A percentile compares a stretch with the other conserved stretches of the same genome.
Conservation (phyloP, 2,329 filamentous ascomycete genomes). For the Rutstroemia sp. region DNA sequence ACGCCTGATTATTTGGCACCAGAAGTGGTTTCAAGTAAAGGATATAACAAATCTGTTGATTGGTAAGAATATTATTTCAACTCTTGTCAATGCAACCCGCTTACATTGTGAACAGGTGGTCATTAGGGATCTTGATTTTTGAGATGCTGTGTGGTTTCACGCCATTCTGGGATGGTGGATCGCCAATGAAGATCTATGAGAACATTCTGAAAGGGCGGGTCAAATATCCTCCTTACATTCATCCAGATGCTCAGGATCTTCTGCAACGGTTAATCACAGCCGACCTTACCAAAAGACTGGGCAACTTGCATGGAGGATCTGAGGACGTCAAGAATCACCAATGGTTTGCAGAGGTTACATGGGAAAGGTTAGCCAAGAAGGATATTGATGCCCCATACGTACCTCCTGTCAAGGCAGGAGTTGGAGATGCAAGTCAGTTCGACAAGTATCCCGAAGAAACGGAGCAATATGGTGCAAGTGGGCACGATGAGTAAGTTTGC, state of each 20-base stretch:
- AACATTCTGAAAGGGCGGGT: constrained; percentile 94
- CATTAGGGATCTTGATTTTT: constrained; percentile 93
- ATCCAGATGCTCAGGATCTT: constrained; percentile 87
- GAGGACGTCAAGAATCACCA: constrained; percentile 91
- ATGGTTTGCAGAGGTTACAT: constrained; percentile 97
- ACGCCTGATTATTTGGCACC: constrained; percentile 96
- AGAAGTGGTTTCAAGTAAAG: constrained; percentile 97
- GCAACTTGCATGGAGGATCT: constrained; percentile 85
- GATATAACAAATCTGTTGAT: constrained; percentile 98
- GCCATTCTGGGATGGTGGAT: constrained; percentile 97
- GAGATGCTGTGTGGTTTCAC: constrained; percentile 99
- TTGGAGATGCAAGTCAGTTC: constrained; percentile 94
- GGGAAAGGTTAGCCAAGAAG: constrained; percentile 88
- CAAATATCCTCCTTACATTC: constrained; percentile 94
- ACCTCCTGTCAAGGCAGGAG: constrained; percentile 86
- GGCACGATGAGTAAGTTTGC: constrained; percentile 76
- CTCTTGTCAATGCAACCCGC: not conserved
- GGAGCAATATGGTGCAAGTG: constrained; percentile 76
- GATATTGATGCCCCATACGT: constrained; percentile 98
- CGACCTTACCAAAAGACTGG: constrained; percentile 89
- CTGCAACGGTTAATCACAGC: constrained; percentile 88
- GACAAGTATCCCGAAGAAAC: constrained; percentile 97
- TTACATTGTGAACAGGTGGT: constrained; percentile 64
- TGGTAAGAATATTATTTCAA: constrained; percentile 45
- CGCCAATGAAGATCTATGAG: constrained; percentile 98